phyloP scores from a whole-genome alignment of 1,284 basidiomycete species.

The Hymenochaete sp. region DNA sequence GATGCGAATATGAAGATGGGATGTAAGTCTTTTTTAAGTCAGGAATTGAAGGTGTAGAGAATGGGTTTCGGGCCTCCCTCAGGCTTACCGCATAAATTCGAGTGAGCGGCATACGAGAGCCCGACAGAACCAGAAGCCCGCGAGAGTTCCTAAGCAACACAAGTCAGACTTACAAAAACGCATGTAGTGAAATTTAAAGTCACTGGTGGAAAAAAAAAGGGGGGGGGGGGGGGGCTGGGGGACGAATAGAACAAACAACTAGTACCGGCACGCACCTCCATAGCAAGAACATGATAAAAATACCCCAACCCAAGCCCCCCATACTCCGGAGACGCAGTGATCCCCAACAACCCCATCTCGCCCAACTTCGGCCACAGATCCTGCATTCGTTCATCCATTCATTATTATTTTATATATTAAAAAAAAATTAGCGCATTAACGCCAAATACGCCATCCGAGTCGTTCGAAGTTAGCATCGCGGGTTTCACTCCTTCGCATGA shows the following conservation, averaged over 20 bases:
- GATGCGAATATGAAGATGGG: not conserved
- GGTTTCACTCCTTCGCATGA: too few relatives aligned
- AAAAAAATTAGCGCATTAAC: too few relatives aligned
- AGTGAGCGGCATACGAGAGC: conserved; percentile 91
- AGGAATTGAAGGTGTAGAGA: conserved; percentile 33
- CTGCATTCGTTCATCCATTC: conserved; percentile 30
- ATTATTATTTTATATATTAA: not conserved
- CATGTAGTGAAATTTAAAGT: too few relatives aligned
- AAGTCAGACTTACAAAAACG: not conserved
- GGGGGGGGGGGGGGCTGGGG: too few relatives aligned
- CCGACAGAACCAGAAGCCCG: conserved; percentile 85
- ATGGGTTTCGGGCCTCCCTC: too few relatives aligned
- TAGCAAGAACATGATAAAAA: conserved; percentile 82
- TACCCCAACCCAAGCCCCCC: conserved; percentile 78
- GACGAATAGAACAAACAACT: conserved; percentile 19
- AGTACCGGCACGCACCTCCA: conserved; percentile 59
- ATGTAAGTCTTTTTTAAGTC: conserved; percentile 37
- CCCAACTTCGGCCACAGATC: conserved; percentile 87
- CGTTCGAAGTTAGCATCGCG: not conserved
- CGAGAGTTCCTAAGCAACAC: conserved; percentile 52
- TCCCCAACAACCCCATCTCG: conserved; percentile 76
- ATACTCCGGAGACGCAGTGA: conserved; percentile 76
- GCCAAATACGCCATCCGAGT: not conserved
- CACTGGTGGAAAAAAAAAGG: not conserved
- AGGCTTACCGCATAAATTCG: conserved; percentile 65